A percentile compares a stretch with the other conserved stretches of the same genome.
phyloP scores from a whole-genome alignment of 495 filamentous ascomycete genomes.

The Penicillium malachiteum region DNA sequence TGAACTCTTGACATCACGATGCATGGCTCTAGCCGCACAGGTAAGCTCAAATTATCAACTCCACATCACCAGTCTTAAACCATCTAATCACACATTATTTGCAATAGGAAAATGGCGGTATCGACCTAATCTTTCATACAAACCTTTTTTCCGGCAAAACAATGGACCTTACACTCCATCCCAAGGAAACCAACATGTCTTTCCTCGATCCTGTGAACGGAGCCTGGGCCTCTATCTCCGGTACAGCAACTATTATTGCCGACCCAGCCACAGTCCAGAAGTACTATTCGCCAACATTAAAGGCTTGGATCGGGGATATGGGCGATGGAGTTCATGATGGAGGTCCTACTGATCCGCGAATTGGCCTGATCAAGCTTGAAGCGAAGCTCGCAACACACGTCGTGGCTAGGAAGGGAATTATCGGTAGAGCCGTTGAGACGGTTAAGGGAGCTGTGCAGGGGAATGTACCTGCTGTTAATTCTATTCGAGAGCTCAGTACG shows the following conservation, averaged over 20 bases:
- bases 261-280: conserved; percentile 68
- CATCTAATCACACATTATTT: neutral
- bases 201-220: conserved; percentile 73
- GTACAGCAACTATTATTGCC: conserved; percentile 63
- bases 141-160: conserved; percentile 94
- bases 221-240: conserved; percentile 79
- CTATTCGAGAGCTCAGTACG: conserved; percentile 71
- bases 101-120: conserved; percentile 66
- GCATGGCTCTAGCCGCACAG: conserved; percentile 87
- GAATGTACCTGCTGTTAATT: conserved; percentile 69
- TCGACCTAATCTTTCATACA: conserved; percentile 90
- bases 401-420: conserved; percentile 36
- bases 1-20: conserved; percentile 71
- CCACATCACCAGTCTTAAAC: too few species aligned
- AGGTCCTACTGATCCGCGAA: conserved; percentile 74
- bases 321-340: conserved; percentile 88
- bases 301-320: conserved; percentile 88
- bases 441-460: conserved; percentile 75
- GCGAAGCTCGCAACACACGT: conserved; percentile 48
- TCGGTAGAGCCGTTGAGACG: conserved; percentile 66
- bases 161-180: conserved; percentile 71
- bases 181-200: conserved; percentile 73
- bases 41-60: conserved; percentile 41
- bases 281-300: conserved; percentile 73
- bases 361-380: conserved; percentile 54